These are phyloP conservation scores for Calophaca sinica DNA, from an alignment of 306 rosid species.

Conservation along the genomic window DNA sequence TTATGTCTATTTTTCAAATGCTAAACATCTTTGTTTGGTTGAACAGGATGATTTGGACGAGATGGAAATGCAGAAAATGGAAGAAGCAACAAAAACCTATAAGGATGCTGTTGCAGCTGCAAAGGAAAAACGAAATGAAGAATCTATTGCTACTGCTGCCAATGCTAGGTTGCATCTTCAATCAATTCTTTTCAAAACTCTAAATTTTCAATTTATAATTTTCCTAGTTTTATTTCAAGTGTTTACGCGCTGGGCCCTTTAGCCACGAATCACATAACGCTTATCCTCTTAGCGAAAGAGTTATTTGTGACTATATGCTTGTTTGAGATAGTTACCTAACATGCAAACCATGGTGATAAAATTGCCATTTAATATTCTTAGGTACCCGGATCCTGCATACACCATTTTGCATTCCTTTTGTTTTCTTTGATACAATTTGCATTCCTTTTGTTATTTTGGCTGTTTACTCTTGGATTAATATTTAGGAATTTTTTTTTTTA, in stretches of 20 bases:
- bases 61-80: conserved; percentile 21
- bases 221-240: not conserved
- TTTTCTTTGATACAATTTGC: too few relatives aligned
- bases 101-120: conserved; percentile 60
- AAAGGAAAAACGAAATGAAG: conserved; percentile 74
- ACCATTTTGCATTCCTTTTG: too few relatives aligned
- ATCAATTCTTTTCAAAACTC: conserved; percentile 56
- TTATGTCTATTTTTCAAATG: not conserved
- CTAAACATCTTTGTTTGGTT: conserved; percentile 38
- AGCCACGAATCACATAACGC: not conserved
- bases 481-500: too few relatives aligned
- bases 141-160: conserved; percentile 68
- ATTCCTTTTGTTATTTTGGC: too few relatives aligned
- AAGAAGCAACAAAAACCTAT: conserved; percentile 63
- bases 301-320: not conserved
- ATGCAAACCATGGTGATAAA: not conserved
- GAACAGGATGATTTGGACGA: conserved; percentile 49
- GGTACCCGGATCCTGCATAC: too few relatives aligned
- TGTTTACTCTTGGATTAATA: too few relatives aligned
- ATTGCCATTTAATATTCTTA: too few relatives aligned
- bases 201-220: conserved; percentile 26
- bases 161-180: conserved; percentile 69
- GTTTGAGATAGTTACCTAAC: not conserved
- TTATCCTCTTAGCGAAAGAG: not conserved
- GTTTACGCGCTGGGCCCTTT: not conserved